phyloP scores from a whole-genome alignment of 1,284 basidiomycete species.

The Moniliophthora roreri region DNA sequence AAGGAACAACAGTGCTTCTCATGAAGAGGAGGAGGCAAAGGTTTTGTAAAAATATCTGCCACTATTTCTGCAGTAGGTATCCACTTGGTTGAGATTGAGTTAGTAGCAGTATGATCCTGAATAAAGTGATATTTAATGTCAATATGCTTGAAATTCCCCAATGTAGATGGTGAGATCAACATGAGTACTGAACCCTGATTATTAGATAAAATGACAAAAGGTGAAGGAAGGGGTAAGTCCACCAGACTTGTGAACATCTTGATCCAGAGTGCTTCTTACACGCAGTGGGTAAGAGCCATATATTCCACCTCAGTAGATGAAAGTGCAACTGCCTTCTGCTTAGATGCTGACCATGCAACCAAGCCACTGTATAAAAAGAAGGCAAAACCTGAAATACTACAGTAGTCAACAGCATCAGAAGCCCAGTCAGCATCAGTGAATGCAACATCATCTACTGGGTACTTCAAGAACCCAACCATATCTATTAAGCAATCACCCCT shows the following conservation, averaged over 20 bases:
- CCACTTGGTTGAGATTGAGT: constrained; percentile 14
- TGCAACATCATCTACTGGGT: neutral
- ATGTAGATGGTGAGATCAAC: constrained; percentile 6
- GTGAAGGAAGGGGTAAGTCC: neutral
- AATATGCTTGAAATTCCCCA: constrained; percentile 14
- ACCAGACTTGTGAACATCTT: constrained; percentile 5
- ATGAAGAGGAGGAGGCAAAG: neutral
- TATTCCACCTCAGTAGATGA: constrained; percentile 13
- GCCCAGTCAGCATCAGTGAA: constrained; percentile 19
- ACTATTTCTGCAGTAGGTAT: constrained; percentile 18
- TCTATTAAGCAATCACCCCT: constrained; percentile 1
- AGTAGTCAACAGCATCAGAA: constrained; percentile 8
- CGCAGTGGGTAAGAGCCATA: constrained; percentile 1
- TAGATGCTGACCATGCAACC: constrained; percentile 17
- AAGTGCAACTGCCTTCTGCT: constrained; percentile 16
- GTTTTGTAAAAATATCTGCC: constrained; percentile 10
- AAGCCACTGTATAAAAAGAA: constrained; percentile 12
- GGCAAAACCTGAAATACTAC: constrained; percentile 18
- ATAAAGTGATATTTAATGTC: constrained; percentile 17
- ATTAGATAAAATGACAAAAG: constrained; percentile 16
- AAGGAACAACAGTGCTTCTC: neutral
- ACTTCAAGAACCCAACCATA: neutral
- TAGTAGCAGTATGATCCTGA: constrained; percentile 10
- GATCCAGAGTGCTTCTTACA: constrained; percentile 12
- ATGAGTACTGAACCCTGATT: constrained; percentile 14